These are phyloP conservation scores for Cunninghamia lanceolata DNA, from an alignment of 75 land plant species.

Conservation along the genomic window DNA sequence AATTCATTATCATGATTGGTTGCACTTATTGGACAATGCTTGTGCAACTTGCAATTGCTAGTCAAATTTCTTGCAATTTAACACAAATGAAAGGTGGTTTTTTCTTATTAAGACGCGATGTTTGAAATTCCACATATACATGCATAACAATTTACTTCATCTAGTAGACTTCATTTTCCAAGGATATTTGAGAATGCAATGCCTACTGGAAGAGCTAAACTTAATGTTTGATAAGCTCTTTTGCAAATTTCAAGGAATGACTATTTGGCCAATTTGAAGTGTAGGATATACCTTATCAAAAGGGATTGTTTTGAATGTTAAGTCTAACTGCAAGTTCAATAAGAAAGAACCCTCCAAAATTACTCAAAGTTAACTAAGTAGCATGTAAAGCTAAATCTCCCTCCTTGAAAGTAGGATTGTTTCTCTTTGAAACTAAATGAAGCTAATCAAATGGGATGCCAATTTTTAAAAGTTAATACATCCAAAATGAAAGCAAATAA, in stretches of 20 bases:
- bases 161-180: background rate
- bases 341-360: background rate
- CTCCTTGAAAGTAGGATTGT: background rate
- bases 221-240: background rate
- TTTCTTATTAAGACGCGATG: background rate
- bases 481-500: background rate
- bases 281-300: background rate
- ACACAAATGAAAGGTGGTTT: background rate
- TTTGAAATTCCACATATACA: background rate
- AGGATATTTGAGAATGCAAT: background rate
- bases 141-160: background rate
- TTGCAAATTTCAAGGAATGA: background rate
- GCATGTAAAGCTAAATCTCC: background rate
- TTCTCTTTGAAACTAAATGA: too few species aligned
- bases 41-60: background rate
- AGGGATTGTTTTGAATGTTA: background rate
- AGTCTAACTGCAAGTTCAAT: background rate
- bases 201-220: background rate
- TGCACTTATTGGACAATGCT: too few species aligned
- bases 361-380: background rate
- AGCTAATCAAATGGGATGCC: background rate
- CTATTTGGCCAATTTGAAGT: background rate
- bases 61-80: background rate
- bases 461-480: background rate
- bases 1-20: too few species aligned